Percentiles rank a stretch among this genome's conserved stretches.
phyloP scores from a whole-genome alignment of 1,139 yeast species.

The Nakaseomyces uthaithaninus region DNA sequence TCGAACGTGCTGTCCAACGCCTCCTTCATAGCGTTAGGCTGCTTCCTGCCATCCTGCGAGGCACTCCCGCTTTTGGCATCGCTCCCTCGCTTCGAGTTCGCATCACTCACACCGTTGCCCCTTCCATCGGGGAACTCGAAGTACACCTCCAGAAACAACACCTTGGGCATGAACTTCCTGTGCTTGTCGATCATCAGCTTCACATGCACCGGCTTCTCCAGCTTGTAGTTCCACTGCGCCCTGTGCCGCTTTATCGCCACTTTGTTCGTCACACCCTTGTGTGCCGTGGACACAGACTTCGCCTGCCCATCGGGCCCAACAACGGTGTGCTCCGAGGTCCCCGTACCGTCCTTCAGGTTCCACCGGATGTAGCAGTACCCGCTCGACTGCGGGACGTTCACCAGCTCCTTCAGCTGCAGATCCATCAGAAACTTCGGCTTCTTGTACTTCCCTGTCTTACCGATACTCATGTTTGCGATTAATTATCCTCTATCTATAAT shows the following conservation, averaged over 20 bases:
- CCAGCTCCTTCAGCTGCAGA: conserved; percentile 56
- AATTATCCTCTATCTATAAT: too few species aligned
- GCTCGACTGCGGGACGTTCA: conserved; percentile 72
- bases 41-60: not conserved
- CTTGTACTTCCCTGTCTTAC: conserved; percentile 14
- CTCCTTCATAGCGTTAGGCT: not conserved
- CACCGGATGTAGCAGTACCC: conserved; percentile 64
- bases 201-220: conserved; percentile 33
- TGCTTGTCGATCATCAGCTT: conserved; percentile 38
- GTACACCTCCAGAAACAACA: conserved; percentile 34
- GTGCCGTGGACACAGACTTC: conserved; percentile 8
- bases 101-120: conserved; percentile 1
- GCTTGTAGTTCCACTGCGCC: conserved; percentile 41
- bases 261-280: conserved; percentile 18
- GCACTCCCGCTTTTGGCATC: too few species aligned
- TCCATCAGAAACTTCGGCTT: conserved; percentile 50
- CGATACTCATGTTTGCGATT: conserved; percentile 5
- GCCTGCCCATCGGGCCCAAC: conserved; percentile 32
- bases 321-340: conserved; percentile 9
- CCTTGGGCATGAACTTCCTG: conserved; percentile 32
- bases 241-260: conserved; percentile 42
- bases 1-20: conserved; percentile 4
- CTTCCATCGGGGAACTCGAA: conserved; percentile 26
- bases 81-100: too few species aligned
- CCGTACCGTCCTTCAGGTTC: conserved; percentile 41